A percentile compares a stretch with the other conserved stretches of the same genome.
Conservation (phyloP, 2,329 filamentous ascomycete species). For the Cladosporium colombiae region DNA sequence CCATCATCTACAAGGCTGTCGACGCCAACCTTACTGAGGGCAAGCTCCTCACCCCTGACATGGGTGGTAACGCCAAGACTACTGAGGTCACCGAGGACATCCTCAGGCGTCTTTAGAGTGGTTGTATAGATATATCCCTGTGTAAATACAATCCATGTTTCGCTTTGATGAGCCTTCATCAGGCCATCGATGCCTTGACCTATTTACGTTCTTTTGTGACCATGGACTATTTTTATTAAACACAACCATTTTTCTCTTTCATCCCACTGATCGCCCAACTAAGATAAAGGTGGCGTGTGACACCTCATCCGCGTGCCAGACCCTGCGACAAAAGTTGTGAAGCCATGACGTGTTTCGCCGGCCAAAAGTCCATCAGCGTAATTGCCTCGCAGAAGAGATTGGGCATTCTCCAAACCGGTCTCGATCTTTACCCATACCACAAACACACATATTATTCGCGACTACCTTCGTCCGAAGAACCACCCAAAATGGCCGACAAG, state of each 20-base stretch:
- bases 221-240: no score
- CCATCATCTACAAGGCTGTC: conserved; percentile 86
- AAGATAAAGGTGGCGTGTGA: no score
- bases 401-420: background rate
- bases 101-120: conserved; percentile 68
- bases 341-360: conserved; percentile 12
- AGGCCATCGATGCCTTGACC: no score
- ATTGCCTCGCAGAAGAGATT: background rate
- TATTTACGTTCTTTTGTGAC: no score
- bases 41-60: conserved; percentile 79
- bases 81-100: conserved; percentile 86
- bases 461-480: background rate
- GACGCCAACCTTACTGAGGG: conserved; percentile 87
- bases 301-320: background rate
- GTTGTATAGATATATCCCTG: conserved; percentile 15
- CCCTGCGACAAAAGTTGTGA: conserved; percentile 5
- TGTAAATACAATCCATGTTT: background rate
- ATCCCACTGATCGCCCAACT: background rate
- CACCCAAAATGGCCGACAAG: conserved; percentile 57
- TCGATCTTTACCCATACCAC: background rate
- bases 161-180: background rate
- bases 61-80: conserved; percentile 84
- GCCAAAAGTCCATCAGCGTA: conserved; percentile 14
- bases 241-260: background rate
- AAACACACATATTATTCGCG: background rate